phyloP scores from a whole-genome alignment of 2,329 filamentous ascomycete species.

The Pseudogymnoascus sp. region DNA sequence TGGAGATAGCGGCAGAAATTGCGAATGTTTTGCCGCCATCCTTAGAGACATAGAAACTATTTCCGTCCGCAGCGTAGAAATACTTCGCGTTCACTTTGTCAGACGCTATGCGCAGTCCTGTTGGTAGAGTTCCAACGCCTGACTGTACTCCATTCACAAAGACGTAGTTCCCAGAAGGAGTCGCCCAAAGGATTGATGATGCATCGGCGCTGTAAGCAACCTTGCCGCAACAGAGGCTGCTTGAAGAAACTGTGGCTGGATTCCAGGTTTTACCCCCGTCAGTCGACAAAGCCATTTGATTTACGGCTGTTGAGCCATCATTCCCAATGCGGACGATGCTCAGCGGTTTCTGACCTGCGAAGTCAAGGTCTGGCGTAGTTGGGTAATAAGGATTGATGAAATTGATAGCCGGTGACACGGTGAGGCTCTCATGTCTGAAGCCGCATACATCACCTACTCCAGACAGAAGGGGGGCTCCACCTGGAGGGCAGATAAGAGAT shows the following conservation, averaged over 20 bases:
- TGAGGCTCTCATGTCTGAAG: constrained; percentile 33
- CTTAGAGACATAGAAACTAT: constrained; percentile 42
- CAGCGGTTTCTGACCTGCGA: constrained; percentile 24
- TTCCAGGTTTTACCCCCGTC: constrained; percentile 47
- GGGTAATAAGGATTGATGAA: constrained; percentile 7
- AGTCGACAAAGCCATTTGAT: constrained; percentile 41
- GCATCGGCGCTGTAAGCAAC: constrained; percentile 46
- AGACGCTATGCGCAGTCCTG: constrained; percentile 36
- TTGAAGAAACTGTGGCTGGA: constrained; percentile 40
- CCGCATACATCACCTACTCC: constrained; percentile 46
- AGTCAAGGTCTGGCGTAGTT: constrained; percentile 10
- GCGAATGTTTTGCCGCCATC: constrained; percentile 42
- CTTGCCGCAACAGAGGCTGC: constrained; percentile 30
- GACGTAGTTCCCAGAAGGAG: constrained; percentile 33
- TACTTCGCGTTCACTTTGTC: constrained; percentile 46
- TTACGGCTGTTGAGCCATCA: constrained; percentile 23
- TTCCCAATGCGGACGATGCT: constrained; percentile 46
- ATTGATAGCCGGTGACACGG: not conserved
- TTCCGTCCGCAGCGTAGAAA: constrained; percentile 29
- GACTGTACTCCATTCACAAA: constrained; percentile 17
- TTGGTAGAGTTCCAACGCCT: not conserved
- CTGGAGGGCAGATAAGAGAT: constrained; percentile 41
- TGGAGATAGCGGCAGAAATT: constrained; percentile 33
- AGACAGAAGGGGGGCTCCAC: constrained; percentile 44
- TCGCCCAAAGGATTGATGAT: constrained; percentile 43